Evolutionary conservation across 2,329 filamentous ascomycete genomes (phyloP), one percentile per base, ranked within the genome.

Genomic region (Penicillium sp.): DNA sequence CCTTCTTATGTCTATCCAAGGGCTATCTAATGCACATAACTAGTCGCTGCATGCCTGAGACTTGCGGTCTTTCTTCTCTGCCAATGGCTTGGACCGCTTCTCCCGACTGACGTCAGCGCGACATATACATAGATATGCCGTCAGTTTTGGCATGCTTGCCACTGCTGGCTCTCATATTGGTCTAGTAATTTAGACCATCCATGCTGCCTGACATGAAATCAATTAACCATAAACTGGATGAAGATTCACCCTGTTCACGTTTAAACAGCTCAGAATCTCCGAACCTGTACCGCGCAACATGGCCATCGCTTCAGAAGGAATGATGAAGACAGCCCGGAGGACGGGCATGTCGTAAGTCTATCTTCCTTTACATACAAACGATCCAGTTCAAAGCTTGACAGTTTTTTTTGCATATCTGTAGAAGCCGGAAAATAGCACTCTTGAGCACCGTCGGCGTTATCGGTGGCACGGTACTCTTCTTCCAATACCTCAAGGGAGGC

Each of bases 381-480:
- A 16, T 21, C 43, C 33, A 33, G 33, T 40, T 18, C 35, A 14
- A 16, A 16, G 16, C 11, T 18, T 4, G 16, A 21, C 18, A 12
- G 5, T 5, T 5, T 12, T 18, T 23, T 18, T 43, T 14, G 3
- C 20, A 40, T 18, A 18, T 18, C 18, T 11, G 28, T 20, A 66
- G 64, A 46, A 60, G 58, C 23, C 63, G 62, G 21, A 64, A 59
- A 12, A 57, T 63, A 42, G 65, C 64, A 12, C 3, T 67, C 8
- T 24, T 63, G 47, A 65, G 63, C 46, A 61, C 62, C 26, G 54
- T 56, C 40, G 62, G 63, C 1, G 61, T 67, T 12, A 47, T 67
- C 3, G 57, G 60, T 3, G 62, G 62, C 30, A 56, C 59, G 11
- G 59, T 54, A 43, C n/a, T 64, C 16, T 35, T 66, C 40, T 66